A percentile compares a stretch with the other conserved stretches of the same genome.
Evolutionary conservation across 2,329 filamentous ascomycete species (phyloP).

Genomic region (Aspergillus costaricaensis): DNA sequence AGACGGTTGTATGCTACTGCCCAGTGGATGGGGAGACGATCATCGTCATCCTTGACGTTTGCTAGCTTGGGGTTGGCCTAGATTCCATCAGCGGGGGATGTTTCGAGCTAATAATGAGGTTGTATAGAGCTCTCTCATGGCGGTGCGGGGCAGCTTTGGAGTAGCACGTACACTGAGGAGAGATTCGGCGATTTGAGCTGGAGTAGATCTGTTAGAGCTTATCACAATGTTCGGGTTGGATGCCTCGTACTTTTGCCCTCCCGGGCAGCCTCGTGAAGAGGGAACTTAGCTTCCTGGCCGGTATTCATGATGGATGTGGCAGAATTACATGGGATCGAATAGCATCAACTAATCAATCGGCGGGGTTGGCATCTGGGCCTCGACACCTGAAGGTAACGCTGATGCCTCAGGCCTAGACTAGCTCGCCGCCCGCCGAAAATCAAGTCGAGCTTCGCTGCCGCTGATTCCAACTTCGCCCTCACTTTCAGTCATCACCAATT

Average conservation of each 20-base stretch:
- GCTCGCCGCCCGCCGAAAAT: constrained; percentile 15
- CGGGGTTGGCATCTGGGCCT: neutral
- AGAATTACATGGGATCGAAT: neutral
- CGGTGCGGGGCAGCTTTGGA: constrained; percentile 30
- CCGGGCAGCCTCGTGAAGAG: constrained; percentile 82
- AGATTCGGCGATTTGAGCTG: constrained; percentile 72
- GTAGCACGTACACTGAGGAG: constrained; percentile 62
- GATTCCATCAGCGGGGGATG: neutral
- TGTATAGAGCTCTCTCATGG: neutral
- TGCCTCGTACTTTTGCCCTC: constrained; percentile 72
- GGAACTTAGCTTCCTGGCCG: constrained; percentile 64
- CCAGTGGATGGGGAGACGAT: constrained; percentile 91
- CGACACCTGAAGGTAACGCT: constrained; percentile 4
- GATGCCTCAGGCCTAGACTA: constrained; percentile 14
- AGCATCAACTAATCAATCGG: constrained; percentile 5
- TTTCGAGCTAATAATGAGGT: neutral
- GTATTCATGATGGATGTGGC: constrained; percentile 38
- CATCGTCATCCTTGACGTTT: constrained; percentile 75
- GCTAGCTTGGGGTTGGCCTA: constrained; percentile 80
- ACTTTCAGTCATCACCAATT: neutral
- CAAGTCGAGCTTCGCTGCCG: constrained; percentile 8
- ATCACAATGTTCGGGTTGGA: neutral
- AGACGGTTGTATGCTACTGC: constrained; percentile 80
- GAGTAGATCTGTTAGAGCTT: constrained; percentile 24
- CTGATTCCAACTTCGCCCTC: constrained; percentile 3